Evolutionary conservation across 2,329 filamentous ascomycete species (phyloP), one percentile per base, ranked within the genome.

Genomic region (Penicillium digitatum): DNA sequence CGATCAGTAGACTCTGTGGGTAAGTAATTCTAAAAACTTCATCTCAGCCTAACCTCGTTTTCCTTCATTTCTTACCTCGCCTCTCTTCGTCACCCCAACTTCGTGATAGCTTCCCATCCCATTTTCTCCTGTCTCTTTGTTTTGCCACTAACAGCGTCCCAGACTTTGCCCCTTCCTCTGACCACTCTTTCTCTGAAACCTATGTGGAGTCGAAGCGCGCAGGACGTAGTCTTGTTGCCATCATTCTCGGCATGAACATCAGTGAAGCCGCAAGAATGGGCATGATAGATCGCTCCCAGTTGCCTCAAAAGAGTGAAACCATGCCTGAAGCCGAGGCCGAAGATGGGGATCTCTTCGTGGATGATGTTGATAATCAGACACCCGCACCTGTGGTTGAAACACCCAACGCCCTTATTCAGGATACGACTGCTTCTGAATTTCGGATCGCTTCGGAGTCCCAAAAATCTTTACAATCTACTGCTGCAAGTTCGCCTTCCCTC

Each of bases 141-240:
- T 10, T 22, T 14, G 18, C 24, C 8, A 26, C 29, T 51, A 39
- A 54, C 32, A 48, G 10, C 14, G 35, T 34, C 11, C 32, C n/a
- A 77, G 76, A 67, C 43, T 76, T 77, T 45, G 69, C 71, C 55
- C 71, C 74, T 14, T 74, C 75, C 31, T 73, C 74, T n/a, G 75
- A 76, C 31, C 83, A 85, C 60, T 72, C 74, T 16, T 82, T 81
- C 58, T 84, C 82, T 0, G 69, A 78, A 20, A 72, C 62, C 5
- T 73, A 81, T 48, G 84, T 87, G 16, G 84, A 87, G 65, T 71
- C 72, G 26, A 87, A 87, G 68, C 78, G 83, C 37, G 74, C 77
- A 52, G 77, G 78, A 22, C 77, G 84, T 61, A 79, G 75, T 2
- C 68, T 84, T n/a, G 78, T 79, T 22, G 80, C 83, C 9, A 70